Percentiles rank a stretch among this genome's conserved stretches.
These are phyloP conservation scores for Fraxinus excelsior DNA, from an alignment of 257 asterid genomes.

Conservation along the genomic window DNA sequence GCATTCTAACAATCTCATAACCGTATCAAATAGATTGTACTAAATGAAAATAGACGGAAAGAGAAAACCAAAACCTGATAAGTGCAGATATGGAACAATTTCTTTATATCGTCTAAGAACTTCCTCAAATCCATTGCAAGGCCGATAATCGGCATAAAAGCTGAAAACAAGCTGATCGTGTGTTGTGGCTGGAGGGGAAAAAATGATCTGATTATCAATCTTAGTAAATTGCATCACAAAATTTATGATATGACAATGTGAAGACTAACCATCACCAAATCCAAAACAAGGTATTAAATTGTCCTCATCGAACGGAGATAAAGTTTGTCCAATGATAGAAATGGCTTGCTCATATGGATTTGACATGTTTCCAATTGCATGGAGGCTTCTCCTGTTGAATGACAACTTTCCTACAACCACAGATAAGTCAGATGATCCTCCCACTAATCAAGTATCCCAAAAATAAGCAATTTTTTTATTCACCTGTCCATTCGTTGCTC, in stretches of 20 bases:
- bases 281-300: slow-evolving; percentile 84
- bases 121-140: slow-evolving; percentile 90
- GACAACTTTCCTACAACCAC: slow-evolving; percentile 61
- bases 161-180: slow-evolving; percentile 79
- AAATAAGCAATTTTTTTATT: slow-evolving; percentile 15
- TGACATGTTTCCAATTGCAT: slow-evolving; percentile 52
- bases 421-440: slow-evolving; percentile 31
- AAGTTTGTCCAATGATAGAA: slow-evolving; percentile 75
- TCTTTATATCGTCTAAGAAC: slow-evolving; percentile 73
- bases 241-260: background rate
- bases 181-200: slow-evolving; percentile 60
- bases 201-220: slow-evolving; percentile 8
- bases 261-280: slow-evolving; percentile 82
- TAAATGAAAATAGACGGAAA: slow-evolving; percentile 6
- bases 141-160: slow-evolving; percentile 83
- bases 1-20: background rate
- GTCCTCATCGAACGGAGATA: slow-evolving; percentile 90
- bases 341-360: slow-evolving; percentile 95
- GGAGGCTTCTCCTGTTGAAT: slow-evolving; percentile 79
- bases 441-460: slow-evolving; percentile 12
- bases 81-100: slow-evolving; percentile 60
- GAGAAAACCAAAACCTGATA: slow-evolving; percentile 54
- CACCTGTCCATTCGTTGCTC: slow-evolving; percentile 96
- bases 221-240: background rate
- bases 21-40: background rate